phyloP scores from a whole-genome alignment of 2,329 filamentous ascomycete genomes.

The Capronia coronata region DNA sequence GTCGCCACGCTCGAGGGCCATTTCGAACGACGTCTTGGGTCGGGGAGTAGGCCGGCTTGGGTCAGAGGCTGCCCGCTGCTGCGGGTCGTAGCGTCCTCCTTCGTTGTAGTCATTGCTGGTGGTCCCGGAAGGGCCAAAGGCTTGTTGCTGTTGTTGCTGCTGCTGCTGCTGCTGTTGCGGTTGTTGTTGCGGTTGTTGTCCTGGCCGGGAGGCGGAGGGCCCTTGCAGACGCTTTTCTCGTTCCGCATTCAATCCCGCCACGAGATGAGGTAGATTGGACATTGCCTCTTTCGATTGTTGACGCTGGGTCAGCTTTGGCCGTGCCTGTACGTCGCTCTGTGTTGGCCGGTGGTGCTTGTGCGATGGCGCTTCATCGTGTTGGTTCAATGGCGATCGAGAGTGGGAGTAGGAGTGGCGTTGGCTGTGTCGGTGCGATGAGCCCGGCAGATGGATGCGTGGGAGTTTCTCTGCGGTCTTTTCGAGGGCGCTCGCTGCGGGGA shows the following conservation, averaged over 20 bases:
- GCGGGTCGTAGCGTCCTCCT: conserved; percentile 17
- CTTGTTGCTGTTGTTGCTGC: conserved; percentile 2
- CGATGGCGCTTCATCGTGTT: conserved; percentile 8
- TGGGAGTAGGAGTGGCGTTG: conserved; percentile 7
- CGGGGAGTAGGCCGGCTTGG: conserved; percentile 6
- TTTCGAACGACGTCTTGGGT: conserved; percentile 18
- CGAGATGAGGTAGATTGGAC: conserved; percentile 17
- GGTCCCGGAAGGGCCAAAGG: conserved; percentile 12
- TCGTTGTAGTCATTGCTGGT: conserved; percentile 9
- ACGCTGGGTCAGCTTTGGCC: conserved; percentile 4
- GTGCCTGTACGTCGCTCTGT: conserved; percentile 15
- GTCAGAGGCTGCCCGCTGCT: conserved; percentile 12
- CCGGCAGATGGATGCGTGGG: conserved; percentile 18
- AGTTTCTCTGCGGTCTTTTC: conserved; percentile 19
- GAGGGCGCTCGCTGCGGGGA: conserved; percentile 6
- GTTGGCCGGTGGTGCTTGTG: conserved; percentile 15
- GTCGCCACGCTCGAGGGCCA: conserved; percentile 18
- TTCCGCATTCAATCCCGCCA: conserved; percentile 21
- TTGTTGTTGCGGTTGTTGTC: conserved; percentile 2
- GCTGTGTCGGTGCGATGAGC: conserved; percentile 17
- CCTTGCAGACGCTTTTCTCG: conserved; percentile 12
- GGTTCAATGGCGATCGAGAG: not conserved
- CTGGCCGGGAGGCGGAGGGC: not conserved
- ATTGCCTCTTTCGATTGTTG: conserved; percentile 11
- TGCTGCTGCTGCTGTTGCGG: conserved; percentile 2